These are phyloP conservation scores for Massarina eburnea DNA, from an alignment of 2,329 filamentous ascomycete species.

Conservation along the genomic window DNA sequence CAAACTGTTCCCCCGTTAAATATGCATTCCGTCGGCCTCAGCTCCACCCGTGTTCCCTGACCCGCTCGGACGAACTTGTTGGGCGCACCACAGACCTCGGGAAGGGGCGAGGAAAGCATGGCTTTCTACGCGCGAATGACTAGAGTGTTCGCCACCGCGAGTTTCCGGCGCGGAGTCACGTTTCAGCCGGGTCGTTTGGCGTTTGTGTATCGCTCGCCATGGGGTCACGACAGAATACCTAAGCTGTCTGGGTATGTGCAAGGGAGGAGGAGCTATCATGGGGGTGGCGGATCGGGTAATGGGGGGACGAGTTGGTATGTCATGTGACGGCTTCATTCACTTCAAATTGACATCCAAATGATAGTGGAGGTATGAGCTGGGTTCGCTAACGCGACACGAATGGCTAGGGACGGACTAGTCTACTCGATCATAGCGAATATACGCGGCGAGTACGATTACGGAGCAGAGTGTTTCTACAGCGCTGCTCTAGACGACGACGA, in stretches of 20 bases:
- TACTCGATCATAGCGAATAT: conserved; percentile 6
- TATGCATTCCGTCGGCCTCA: too few relatives aligned
- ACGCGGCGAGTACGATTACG: neutral
- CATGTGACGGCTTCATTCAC: neutral
- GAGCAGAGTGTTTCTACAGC: conserved; percentile 3
- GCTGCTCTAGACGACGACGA: neutral
- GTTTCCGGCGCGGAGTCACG: neutral
- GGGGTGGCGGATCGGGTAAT: neutral
- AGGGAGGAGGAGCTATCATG: neutral
- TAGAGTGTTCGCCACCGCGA: too few relatives aligned
- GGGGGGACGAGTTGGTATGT: neutral
- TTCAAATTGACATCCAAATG: neutral
- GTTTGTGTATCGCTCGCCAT: neutral
- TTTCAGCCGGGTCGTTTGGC: neutral
- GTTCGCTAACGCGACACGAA: neutral
- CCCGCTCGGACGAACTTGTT: neutral
- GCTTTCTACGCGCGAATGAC: too few relatives aligned
- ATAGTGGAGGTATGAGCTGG: neutral
- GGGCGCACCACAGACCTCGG: neutral
- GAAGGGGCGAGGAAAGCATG: neutral
- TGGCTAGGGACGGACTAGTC: conserved; percentile 5
- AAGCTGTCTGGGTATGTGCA: neutral
- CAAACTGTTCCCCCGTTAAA: too few relatives aligned
- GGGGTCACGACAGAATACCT: neutral
- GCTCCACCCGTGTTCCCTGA: too few relatives aligned